phyloP scores from a whole-genome alignment of 2,329 filamentous ascomycete species.

The Dothistroma pini region DNA sequence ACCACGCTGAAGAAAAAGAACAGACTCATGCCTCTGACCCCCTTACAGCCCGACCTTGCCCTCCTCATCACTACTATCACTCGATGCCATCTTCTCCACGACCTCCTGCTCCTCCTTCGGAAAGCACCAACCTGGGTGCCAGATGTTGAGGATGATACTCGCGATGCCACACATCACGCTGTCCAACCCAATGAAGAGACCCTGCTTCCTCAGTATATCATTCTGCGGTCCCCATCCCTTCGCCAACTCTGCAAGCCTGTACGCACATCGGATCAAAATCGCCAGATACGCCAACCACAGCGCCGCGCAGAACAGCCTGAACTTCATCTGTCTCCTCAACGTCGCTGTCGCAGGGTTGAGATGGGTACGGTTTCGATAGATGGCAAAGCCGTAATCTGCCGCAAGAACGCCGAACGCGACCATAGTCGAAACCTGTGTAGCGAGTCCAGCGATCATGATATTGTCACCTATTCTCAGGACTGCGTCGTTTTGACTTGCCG shows the following conservation, averaged over 20 bases:
- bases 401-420: constrained; percentile 46
- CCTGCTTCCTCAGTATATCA: constrained; percentile 25
- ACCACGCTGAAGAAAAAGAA: too few species aligned
- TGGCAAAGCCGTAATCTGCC: constrained; percentile 34
- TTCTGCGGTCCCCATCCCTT: constrained; percentile 27
- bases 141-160: constrained; percentile 30
- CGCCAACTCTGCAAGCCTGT: constrained; percentile 31
- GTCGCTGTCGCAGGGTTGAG: constrained; percentile 26
- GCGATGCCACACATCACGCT: constrained; percentile 33
- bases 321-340: constrained; percentile 36
- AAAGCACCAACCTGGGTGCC: constrained; percentile 34
- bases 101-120: constrained; percentile 20
- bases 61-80: constrained; percentile 13
- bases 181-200: constrained; percentile 33
- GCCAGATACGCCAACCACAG: constrained; percentile 26
- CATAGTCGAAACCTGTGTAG: constrained; percentile 54
- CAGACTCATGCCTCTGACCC: too few species aligned
- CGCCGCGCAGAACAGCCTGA: constrained; percentile 30
- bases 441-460: constrained; percentile 57
- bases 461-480: constrained; percentile 49
- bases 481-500: constrained; percentile 43
- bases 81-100: constrained; percentile 8
- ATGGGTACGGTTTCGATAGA: constrained; percentile 18
- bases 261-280: constrained; percentile 31
- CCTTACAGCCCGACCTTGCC: not conserved